Evolutionary conservation across 208 protist genomes (phyloP), one percentile per base, ranked within the genome.

Genomic region (Wallacemonas collosoma): DNA sequence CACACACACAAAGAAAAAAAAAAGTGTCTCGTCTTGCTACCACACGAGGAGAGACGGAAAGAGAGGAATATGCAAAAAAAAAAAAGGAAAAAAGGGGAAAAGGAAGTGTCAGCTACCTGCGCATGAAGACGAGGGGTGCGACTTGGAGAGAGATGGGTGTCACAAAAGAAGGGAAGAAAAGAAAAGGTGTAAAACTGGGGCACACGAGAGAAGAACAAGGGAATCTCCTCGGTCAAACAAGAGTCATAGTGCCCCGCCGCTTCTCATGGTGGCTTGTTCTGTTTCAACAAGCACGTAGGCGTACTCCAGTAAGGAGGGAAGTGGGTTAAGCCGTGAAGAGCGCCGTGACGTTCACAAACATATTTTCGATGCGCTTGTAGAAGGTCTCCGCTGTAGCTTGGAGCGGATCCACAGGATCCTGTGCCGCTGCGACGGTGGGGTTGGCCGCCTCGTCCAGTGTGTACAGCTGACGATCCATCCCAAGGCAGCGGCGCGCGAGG

Each of bases 291-390:
- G 26, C 26, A 26, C 26, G 26, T 26, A 26, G 26, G 26, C 26
- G 26, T 26, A 26, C 26, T 26, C 26, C 47, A 51, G 47, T 51
- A 51, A 51, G 47, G 11, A 58, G n/a, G 54, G 6, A 58, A 8
- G 54, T 17, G 54, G 12, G 40, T 6, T 26, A 74, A 14, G 14
- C 38, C 11, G 38, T 47, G 66, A 95, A 96, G 17, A 97, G 80
- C 11, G 68, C 68, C 41, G 85, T 85, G 26, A 97, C 66, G 70
- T 83, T 85, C 9, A 97, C 63, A 73, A 94, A 93, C 35, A 95
- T 67, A 76, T 95, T 85, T 56, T 93, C 93, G 41, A 97, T 82
- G 45, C 89, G 84, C 71, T 87, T 93, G 83, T 97, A 97, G 67
- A 93, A 91, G 17, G 82, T 86, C 41, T 95, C 88, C 7, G 87